phyloP scores from a whole-genome alignment of 129 eudicot species.

The Glebionis coronaria region DNA sequence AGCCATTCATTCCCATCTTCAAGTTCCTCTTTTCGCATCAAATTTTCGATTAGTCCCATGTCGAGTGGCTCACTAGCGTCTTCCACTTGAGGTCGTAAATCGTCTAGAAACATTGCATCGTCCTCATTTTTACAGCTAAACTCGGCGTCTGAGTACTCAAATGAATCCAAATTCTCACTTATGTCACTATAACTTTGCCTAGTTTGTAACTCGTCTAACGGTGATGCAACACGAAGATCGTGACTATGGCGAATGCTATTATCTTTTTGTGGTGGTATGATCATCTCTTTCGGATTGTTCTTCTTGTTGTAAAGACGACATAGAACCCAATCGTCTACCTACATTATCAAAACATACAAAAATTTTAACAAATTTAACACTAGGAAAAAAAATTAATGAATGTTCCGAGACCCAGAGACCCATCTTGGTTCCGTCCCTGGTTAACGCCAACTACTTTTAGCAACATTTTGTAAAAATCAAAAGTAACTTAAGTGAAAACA shows the following conservation, averaged over 20 bases:
- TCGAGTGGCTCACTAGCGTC: neutral
- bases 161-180: constrained; percentile 24
- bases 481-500: too few relatives aligned
- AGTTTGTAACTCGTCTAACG: constrained; percentile 11
- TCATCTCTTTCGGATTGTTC: constrained; percentile 25
- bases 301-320: constrained; percentile 40
- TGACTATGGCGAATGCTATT: neutral
- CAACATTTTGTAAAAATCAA: too few relatives aligned
- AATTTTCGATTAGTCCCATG: neutral
- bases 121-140: constrained; percentile 24
- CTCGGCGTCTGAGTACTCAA: constrained; percentile 25
- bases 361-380: too few relatives aligned
- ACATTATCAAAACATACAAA: constrained; percentile 8
- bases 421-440: too few relatives aligned
- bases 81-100: neutral
- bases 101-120: neutral
- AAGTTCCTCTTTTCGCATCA: constrained; percentile 7
- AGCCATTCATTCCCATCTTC: constrained; percentile 29
- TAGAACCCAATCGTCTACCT: constrained; percentile 41
- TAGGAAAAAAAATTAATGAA: too few relatives aligned
- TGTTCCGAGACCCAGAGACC: too few relatives aligned
- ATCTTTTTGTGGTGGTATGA: constrained; percentile 9
- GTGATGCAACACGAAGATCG: constrained; percentile 9
- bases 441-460: neutral
- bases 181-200: constrained; percentile 20